Conservation (phyloP, 139 green algal species). For the Nannochloris sp. region DNA sequence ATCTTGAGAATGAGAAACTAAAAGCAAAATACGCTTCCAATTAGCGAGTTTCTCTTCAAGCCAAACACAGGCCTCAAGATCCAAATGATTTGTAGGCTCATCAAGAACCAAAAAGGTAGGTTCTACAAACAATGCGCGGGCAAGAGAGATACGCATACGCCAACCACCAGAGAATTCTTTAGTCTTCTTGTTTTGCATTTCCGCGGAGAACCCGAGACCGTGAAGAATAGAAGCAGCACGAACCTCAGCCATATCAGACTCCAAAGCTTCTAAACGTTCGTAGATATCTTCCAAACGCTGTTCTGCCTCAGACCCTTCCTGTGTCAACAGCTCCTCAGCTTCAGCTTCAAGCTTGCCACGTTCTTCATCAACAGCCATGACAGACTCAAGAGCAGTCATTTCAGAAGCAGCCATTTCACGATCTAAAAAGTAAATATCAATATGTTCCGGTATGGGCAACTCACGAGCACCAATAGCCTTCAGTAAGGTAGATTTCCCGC, state of each 20-base stretch:
- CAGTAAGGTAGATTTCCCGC: conserved; percentile 79
- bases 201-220: conserved; percentile 85
- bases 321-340: conserved; percentile 54
- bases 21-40: conserved; percentile 85
- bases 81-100: conserved; percentile 56
- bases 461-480: conserved; percentile 76
- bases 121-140: conserved; percentile 84
- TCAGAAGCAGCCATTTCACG: conserved; percentile 74
- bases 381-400: conserved; percentile 64
- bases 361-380: conserved; percentile 68
- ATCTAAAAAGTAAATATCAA: conserved; percentile 89
- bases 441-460: conserved; percentile 85
- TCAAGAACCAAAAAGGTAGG: conserved; percentile 88
- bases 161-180: conserved; percentile 92
- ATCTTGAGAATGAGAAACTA: conserved; percentile 90
- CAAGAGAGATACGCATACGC: conserved; percentile 94
- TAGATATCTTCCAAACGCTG: conserved; percentile 61
- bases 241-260: conserved; percentile 69
- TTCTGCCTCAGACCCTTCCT: conserved; percentile 69
- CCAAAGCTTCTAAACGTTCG: conserved; percentile 70
- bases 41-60: conserved; percentile 89
- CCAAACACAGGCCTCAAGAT: conserved; percentile 88
- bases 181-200: conserved; percentile 78
- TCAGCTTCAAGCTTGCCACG: conserved; percentile 62
- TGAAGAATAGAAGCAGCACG: conserved; percentile 82